Base-by-base conservation (phyloP, 2,329 filamentous ascomycete species). In the Ophiostoma pallidulum region DNA sequence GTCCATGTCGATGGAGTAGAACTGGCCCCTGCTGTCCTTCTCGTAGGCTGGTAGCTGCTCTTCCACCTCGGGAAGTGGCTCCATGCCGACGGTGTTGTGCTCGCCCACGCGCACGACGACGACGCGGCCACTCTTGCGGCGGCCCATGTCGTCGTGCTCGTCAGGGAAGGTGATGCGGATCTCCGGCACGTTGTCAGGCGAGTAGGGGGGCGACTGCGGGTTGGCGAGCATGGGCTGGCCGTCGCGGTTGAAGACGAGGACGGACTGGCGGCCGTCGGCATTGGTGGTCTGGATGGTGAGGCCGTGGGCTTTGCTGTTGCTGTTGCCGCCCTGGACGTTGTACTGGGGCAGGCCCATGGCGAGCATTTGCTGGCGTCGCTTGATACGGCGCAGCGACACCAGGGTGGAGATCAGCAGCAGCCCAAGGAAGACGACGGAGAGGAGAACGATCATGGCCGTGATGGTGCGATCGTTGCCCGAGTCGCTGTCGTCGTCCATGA, bases 111-210 rank as follows among this genome's bases (percentile, higher is more conserved):
- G 80, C 48, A 98, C 91, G 31, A 97, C 80, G 19, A 98, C 84
- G 44, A 97, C 89, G 28, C 90, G 82, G 29, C 91, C 91, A 56
- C 84, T 88, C 70, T 85, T 85, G 58, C 77, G 76, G 66, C 82
- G 87, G 57, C 91, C 91, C 47, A 78, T 71, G 56, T 88, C 86
- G 61, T 96, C 90, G 57, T 94, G 83, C 72, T 97, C 92, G 59
- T 94, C 87, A 14, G 92, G 92, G 72, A 98, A 97, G 31, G 92
- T 97, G 66, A 98, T 95, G 67, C 90, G 88, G 60, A 98, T 98
- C 69, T 97, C 86, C 18, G 92, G 92, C 24, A 97, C 77, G 56
- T 85, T 84, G 65, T 79, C 86, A n/a, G 85, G 83, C 39, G 84
- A 86, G 58, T 84, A 72, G 19, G 90, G 86, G 14, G 87, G 83